These are phyloP conservation scores for Kwoniella sp. DNA, from an alignment of 768 basidiomycete genomes.

Conservation along the genomic window DNA sequence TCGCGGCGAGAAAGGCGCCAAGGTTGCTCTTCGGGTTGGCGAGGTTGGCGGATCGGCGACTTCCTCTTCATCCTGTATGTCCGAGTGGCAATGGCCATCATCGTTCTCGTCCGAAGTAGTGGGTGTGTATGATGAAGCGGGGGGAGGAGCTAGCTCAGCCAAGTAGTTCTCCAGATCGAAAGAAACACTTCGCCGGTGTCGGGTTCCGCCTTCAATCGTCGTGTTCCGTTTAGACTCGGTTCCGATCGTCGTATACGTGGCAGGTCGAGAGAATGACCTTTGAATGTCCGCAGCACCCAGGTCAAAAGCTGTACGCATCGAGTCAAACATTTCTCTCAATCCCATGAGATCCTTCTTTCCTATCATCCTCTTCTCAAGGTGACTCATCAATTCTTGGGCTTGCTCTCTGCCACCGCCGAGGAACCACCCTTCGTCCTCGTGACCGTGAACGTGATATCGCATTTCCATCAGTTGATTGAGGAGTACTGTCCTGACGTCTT, in stretches of 20 bases:
- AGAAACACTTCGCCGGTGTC: conserved; percentile 3
- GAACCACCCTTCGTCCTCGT: conserved; percentile 30
- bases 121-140: not conserved
- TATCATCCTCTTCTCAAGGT: conserved; percentile 28
- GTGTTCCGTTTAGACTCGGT: not conserved
- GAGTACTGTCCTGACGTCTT: conserved; percentile 26
- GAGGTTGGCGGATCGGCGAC: not conserved
- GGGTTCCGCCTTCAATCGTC: not conserved
- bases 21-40: not conserved
- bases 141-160: conserved; percentile 20
- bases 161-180: conserved; percentile 35
- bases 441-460: conserved; percentile 20
- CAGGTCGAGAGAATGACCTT: not conserved
- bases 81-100: not conserved
- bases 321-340: conserved; percentile 24
- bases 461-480: conserved; percentile 29
- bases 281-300: not conserved
- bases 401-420: conserved; percentile 29
- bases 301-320: conserved; percentile 25
- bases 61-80: not conserved
- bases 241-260: not conserved
- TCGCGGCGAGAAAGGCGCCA: not conserved
- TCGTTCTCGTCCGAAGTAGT: conserved; percentile 1
- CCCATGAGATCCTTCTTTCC: conserved; percentile 39
- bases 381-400: conserved; percentile 15